These are phyloP conservation scores for Maudiozyma humilis DNA, from an alignment of 1,139 yeast species.

Conservation along the genomic window DNA sequence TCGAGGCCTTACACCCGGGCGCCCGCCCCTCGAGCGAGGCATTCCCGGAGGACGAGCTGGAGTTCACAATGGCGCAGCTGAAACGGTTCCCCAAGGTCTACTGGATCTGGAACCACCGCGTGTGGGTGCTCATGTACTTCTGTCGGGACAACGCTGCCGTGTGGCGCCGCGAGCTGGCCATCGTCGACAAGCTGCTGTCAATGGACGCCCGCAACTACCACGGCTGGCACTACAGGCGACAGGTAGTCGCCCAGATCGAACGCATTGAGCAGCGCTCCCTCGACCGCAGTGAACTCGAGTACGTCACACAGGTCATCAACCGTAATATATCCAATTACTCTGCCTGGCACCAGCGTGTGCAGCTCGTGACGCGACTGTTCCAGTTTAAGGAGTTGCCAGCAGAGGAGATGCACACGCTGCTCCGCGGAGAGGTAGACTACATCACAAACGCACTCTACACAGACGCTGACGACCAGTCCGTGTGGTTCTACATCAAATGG, in stretches of 20 bases:
- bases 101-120: conserved; percentile 94
- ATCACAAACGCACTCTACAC: conserved; percentile 81
- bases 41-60: conserved; percentile 51
- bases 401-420: conserved; percentile 16
- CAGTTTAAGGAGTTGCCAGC: conserved; percentile 25
- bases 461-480: conserved; percentile 89
- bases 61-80: conserved; percentile 51
- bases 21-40: conserved; percentile 21
- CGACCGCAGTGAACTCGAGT: conserved; percentile 52
- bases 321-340: conserved; percentile 84
- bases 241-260: conserved; percentile 51
- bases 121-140: conserved; percentile 63
- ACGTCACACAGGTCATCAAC: conserved; percentile 71
- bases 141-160: conserved; percentile 32
- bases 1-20: conserved; percentile 30
- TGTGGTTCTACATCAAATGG: conserved; percentile 89
- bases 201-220: conserved; percentile 81
- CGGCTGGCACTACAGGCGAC: conserved; percentile 92
- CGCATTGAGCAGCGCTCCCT: conserved; percentile 26
- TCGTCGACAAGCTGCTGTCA: conserved; percentile 60
- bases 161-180: conserved; percentile 61
- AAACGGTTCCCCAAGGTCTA: conserved; percentile 76
- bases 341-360: conserved; percentile 91
- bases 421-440: conserved; percentile 47
- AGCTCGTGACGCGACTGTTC: conserved; percentile 51